Percentiles rank a stretch among this genome's conserved stretches.
These are phyloP conservation scores for Kwoniella europaea DNA, from an alignment of 768 basidiomycete genomes.

Conservation along the genomic window DNA sequence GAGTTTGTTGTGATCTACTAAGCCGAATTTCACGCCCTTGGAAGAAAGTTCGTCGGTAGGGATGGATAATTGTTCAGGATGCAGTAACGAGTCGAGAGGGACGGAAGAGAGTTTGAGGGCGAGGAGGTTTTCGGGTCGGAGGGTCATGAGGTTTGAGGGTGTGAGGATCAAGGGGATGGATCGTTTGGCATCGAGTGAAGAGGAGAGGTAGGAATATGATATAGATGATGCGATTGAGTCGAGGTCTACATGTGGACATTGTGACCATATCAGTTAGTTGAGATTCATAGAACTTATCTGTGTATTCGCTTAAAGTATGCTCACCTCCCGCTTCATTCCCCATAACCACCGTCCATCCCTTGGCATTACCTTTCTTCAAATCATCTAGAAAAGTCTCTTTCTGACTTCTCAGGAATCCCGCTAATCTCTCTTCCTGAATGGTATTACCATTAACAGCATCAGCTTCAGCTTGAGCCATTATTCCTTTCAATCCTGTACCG, in stretches of 20 bases:
- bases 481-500: neutral
- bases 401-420: conserved; percentile 61
- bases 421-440: conserved; percentile 36
- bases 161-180: conserved; percentile 77
- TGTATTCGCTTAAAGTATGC: conserved; percentile 26
- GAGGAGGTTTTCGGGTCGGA: conserved; percentile 86
- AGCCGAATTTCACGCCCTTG: conserved; percentile 66
- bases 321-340: conserved; percentile 96
- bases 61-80: conserved; percentile 65
- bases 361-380: conserved; percentile 61
- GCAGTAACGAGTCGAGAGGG: conserved; percentile 51
- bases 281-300: conserved; percentile 24
- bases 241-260: conserved; percentile 67
- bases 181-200: conserved; percentile 64
- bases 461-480: neutral
- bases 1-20: conserved; percentile 91
- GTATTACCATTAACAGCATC: conserved; percentile 8
- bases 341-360: conserved; percentile 83
- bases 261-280: neutral
- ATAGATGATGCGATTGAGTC: conserved; percentile 87
- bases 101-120: conserved; percentile 67
- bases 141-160: conserved; percentile 68
- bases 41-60: conserved; percentile 70
- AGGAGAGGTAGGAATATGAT: conserved; percentile 77
- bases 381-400: conserved; percentile 71